A percentile compares a stretch with the other conserved stretches of the same genome.
phyloP scores from a whole-genome alignment of 352 stramenopile genomes.

The Phytophthora nicotianae region DNA sequence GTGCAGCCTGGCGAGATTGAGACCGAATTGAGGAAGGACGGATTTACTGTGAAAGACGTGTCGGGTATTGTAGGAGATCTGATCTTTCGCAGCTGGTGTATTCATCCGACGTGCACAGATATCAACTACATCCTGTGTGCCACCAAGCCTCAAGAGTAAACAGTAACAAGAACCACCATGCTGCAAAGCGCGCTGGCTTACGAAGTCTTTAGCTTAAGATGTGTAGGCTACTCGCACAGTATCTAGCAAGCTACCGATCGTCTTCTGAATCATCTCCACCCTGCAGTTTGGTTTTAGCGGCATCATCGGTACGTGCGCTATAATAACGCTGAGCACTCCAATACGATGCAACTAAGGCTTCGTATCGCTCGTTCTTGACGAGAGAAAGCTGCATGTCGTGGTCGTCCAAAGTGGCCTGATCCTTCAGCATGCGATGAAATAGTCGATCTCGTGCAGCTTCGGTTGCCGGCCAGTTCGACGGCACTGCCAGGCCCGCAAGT shows the following conservation, averaged over 20 bases:
- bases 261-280: constrained; percentile 15
- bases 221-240: constrained; percentile 8
- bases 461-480: constrained; percentile 57
- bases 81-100: constrained; percentile 73
- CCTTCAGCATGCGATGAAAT: constrained; percentile 79
- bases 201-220: background rate
- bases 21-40: constrained; percentile 60
- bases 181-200: background rate
- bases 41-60: constrained; percentile 65
- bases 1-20: constrained; percentile 73
- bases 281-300: constrained; percentile 1
- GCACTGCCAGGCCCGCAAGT: constrained; percentile 50
- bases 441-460: constrained; percentile 51
- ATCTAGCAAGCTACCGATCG: constrained; percentile 6
- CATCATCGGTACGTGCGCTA: constrained; percentile 12
- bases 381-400: constrained; percentile 52
- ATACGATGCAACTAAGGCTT: constrained; percentile 53
- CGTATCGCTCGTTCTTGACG: constrained; percentile 53
- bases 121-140: constrained; percentile 89
- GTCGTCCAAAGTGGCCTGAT: constrained; percentile 50
- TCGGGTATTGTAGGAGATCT: constrained; percentile 83
- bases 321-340: constrained; percentile 47
- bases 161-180: constrained; percentile 1
- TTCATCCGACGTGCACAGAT: constrained; percentile 71
- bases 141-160: constrained; percentile 50